phyloP scores from a whole-genome alignment of 2,329 filamentous ascomycete genomes.

The Fusarium mangiferae region DNA sequence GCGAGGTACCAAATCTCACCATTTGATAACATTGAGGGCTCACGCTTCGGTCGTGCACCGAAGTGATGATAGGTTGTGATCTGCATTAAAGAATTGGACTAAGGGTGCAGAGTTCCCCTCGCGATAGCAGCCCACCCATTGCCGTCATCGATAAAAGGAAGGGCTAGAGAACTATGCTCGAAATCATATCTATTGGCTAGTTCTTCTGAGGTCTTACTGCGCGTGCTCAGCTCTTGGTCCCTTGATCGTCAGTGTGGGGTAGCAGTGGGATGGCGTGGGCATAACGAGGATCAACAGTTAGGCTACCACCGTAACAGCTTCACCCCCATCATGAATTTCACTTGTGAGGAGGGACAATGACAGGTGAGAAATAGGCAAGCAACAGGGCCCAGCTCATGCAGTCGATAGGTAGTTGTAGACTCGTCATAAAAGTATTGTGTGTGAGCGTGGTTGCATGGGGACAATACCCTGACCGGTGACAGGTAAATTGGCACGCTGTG shows the following conservation, averaged over 20 bases:
- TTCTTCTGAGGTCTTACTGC: constrained; percentile 4
- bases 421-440: background rate
- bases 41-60: background rate
- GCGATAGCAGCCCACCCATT: background rate
- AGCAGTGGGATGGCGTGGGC: constrained; percentile 2
- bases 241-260: constrained; percentile 35
- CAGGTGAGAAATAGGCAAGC: constrained; percentile 25
- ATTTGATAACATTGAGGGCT: background rate
- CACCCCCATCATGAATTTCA: background rate
- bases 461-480: background rate
- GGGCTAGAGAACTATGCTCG: background rate
- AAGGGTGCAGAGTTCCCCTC: background rate
- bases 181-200: constrained; percentile 16
- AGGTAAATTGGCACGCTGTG: background rate
- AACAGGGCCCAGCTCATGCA: background rate
- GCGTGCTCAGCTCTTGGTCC: constrained; percentile 33
- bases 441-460: constrained; percentile 22
- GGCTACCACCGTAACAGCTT: background rate
- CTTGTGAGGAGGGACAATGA: background rate
- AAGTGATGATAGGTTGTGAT: constrained; percentile 22
- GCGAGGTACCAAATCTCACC: constrained; percentile 11
- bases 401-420: background rate
- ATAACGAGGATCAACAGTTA: constrained; percentile 15
- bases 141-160: background rate
- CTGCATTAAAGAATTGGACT: constrained; percentile 11